Evolutionary conservation across 2,329 filamentous ascomycete genomes (phyloP).

Genomic region (Alternaria alternata): DNA sequence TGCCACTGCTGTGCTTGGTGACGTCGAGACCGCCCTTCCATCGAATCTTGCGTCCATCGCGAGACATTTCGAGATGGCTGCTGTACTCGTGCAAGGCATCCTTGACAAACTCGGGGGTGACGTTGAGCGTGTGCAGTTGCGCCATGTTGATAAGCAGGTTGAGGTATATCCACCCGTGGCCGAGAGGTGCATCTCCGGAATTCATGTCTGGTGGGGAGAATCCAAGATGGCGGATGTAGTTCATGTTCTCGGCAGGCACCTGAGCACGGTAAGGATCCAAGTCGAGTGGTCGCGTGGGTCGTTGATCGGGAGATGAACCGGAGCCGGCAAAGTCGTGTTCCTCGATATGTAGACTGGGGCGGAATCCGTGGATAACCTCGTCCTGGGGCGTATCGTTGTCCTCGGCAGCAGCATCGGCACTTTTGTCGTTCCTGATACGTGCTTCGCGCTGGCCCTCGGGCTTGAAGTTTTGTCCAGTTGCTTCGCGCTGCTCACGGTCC

Average conservation of each 20-base stretch:
- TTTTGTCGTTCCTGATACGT: conserved; percentile 51
- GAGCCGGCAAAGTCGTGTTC: conserved; percentile 42
- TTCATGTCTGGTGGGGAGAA: conserved; percentile 67
- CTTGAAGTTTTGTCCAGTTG: conserved; percentile 44
- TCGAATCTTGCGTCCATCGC: conserved; percentile 78
- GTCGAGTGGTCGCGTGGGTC: conserved; percentile 78
- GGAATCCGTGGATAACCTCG: conserved; percentile 32
- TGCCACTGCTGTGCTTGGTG: conserved; percentile 72
- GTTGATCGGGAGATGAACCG: conserved; percentile 68
- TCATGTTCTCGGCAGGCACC: conserved; percentile 77
- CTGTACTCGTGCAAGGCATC: conserved; percentile 75
- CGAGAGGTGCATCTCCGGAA: conserved; percentile 63
- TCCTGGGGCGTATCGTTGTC: conserved; percentile 20
- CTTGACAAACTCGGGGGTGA: conserved; percentile 79
- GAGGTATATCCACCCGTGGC: conserved; percentile 83
- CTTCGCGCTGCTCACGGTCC: conserved; percentile 54
- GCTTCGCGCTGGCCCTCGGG: conserved; percentile 58
- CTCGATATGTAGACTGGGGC: conserved; percentile 22
- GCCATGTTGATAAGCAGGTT: conserved; percentile 83
- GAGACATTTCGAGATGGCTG: conserved; percentile 77
- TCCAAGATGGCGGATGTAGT: conserved; percentile 79
- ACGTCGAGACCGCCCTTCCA: conserved; percentile 76
- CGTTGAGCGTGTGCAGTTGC: conserved; percentile 84
- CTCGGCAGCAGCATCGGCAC: conserved; percentile 25
- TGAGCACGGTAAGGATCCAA: conserved; percentile 81